phyloP scores from a whole-genome alignment of 2,329 filamentous ascomycete genomes.

The Ascochyta koolunga region DNA sequence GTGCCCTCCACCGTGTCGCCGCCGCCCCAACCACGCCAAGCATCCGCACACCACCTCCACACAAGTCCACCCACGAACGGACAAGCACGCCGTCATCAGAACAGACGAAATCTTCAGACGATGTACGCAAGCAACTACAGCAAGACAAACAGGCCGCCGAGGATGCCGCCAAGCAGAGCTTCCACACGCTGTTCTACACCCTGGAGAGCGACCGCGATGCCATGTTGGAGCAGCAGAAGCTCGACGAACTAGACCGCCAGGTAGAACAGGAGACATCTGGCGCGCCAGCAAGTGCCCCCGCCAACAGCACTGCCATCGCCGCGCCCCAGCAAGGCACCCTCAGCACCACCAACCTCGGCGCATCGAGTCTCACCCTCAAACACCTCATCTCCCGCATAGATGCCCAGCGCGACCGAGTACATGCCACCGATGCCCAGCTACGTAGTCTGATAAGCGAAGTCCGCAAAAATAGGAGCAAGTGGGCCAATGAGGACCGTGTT shows the following conservation, averaged over 20 bases:
- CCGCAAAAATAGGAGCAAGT: conserved; percentile 96
- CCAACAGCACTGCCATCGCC: conserved; percentile 56
- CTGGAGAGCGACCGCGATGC: conserved; percentile 93
- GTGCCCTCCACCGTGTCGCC: conserved; percentile 59
- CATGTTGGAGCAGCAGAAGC: conserved; percentile 95
- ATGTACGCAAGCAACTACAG: conserved; percentile 91
- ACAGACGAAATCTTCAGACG: conserved; percentile 75
- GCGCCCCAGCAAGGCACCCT: conserved; percentile 81
- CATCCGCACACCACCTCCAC: conserved; percentile 69
- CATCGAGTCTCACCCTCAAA: conserved; percentile 93
- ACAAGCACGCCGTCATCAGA: conserved; percentile 60
- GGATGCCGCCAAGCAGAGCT: conserved; percentile 85
- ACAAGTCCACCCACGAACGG: conserved; percentile 66
- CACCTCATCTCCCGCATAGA: conserved; percentile 97
- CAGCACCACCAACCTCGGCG: conserved; percentile 91
- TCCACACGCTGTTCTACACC: conserved; percentile 93
- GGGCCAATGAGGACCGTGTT: conserved; percentile 96
- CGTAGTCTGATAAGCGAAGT: conserved; percentile 95
- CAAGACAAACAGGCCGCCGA: conserved; percentile 90
- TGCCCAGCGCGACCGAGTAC: conserved; percentile 85
- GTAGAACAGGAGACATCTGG: conserved; percentile 93
- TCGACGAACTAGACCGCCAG: conserved; percentile 95
- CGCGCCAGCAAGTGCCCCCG: conserved; percentile 53
- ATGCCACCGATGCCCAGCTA: conserved; percentile 90
- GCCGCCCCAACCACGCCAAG: conserved; percentile 68